These are phyloP conservation scores for Musa itinerans DNA, from an alignment of 176 grass and related monocot genomes.

Conservation along the genomic window DNA sequence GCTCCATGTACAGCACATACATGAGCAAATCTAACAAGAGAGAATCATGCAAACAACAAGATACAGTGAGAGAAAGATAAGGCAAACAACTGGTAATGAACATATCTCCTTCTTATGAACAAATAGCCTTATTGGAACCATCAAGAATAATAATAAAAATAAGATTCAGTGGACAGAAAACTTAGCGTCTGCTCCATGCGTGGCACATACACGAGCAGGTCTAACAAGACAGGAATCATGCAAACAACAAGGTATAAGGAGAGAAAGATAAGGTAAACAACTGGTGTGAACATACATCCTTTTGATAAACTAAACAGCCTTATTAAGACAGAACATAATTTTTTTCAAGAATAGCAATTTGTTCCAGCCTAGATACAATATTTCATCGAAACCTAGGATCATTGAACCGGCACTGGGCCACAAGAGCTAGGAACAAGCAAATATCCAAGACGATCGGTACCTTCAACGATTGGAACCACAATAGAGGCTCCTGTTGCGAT, in stretches of 20 bases:
- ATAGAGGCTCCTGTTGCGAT: not conserved
- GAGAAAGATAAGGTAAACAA: not conserved
- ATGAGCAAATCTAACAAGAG: not conserved
- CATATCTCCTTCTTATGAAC: too few species aligned
- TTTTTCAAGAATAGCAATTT: not conserved
- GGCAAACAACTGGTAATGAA: too few species aligned
- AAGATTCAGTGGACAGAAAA: not conserved
- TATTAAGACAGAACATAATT: not conserved
- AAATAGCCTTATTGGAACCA: not conserved
- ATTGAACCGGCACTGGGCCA: not conserved
- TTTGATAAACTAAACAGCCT: not conserved
- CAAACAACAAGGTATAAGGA: not conserved
- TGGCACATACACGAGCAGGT: not conserved
- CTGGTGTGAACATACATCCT: not conserved
- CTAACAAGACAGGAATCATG: not conserved
- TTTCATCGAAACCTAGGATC: not conserved
- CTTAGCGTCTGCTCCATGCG: too few species aligned
- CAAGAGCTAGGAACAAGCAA: not conserved
- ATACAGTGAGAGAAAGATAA: too few species aligned
- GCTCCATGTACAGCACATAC: too few species aligned
- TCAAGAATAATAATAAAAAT: not conserved
- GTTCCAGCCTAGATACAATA: not conserved
- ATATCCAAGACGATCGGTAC: not conserved
- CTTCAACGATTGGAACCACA: not conserved
- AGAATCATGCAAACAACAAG: too few species aligned